These are phyloP conservation scores for Brettanomyces sp. DNA, from an alignment of 805 yeast species.

Conservation along the genomic window DNA sequence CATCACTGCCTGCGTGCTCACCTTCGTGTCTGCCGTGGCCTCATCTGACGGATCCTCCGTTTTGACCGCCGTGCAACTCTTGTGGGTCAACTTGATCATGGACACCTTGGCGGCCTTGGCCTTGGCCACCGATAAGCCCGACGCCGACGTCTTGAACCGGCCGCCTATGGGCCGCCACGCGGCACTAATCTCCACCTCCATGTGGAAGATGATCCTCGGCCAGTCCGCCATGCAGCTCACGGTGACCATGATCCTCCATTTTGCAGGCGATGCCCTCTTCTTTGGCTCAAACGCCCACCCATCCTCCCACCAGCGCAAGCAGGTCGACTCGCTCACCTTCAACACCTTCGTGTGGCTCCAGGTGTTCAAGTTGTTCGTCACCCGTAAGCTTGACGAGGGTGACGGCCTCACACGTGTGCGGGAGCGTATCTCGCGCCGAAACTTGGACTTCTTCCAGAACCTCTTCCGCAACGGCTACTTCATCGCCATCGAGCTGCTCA, in stretches of 20 bases:
- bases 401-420: constrained; percentile 51
- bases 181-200: constrained; percentile 77
- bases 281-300: constrained; percentile 22
- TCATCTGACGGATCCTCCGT: constrained; percentile 74
- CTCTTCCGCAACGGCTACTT: constrained; percentile 79
- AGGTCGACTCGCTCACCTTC: constrained; percentile 79
- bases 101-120: constrained; percentile 97
- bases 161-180: constrained; percentile 76
- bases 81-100: constrained; percentile 98
- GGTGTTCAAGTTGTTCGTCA: constrained; percentile 84
- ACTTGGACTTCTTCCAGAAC: constrained; percentile 77
- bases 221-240: constrained; percentile 73
- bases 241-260: constrained; percentile 74
- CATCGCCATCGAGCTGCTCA: constrained; percentile 57
- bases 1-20: constrained; percentile 88
- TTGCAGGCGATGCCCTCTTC: constrained; percentile 61
- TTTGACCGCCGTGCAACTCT: constrained; percentile 89
- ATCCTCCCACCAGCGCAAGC: constrained; percentile 38
- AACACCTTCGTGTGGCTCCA: constrained; percentile 98
- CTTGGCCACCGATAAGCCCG: constrained; percentile 94
- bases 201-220: constrained; percentile 98
- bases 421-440: constrained; percentile 51
- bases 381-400: constrained; percentile 85
- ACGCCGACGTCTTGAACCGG: constrained; percentile 64
- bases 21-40: constrained; percentile 90